These are phyloP conservation scores for Fusarium avenaceum DNA, from an alignment of 2,329 filamentous ascomycete species.

Conservation along the genomic window DNA sequence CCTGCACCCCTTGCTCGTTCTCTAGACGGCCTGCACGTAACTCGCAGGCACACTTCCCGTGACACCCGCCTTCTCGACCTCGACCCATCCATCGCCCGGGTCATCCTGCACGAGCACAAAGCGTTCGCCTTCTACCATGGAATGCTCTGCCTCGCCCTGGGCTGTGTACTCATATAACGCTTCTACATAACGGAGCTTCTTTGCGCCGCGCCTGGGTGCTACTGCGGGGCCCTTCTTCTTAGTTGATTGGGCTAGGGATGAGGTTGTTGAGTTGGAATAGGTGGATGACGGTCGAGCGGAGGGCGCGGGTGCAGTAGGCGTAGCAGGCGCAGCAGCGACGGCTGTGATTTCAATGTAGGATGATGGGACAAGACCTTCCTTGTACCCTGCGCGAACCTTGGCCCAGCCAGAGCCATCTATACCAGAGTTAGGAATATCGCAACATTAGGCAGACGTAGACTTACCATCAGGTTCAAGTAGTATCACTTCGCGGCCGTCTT, in stretches of 20 bases:
- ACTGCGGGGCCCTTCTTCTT: conserved; percentile 95
- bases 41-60: conserved; percentile 93
- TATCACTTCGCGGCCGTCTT: conserved; percentile 81
- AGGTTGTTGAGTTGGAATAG: conserved; percentile 77
- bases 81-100: conserved; percentile 93
- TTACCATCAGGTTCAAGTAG: conserved; percentile 91
- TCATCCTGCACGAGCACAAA: conserved; percentile 93
- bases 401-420: conserved; percentile 93
- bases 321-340: conserved; percentile 54
- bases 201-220: conserved; percentile 88
- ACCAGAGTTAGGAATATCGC: conserved; percentile 25
- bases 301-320: conserved; percentile 58
- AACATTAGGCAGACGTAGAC: conserved; percentile 45
- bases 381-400: conserved; percentile 80
- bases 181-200: conserved; percentile 94
- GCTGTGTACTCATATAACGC: conserved; percentile 93
- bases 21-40: conserved; percentile 83
- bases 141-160: conserved; percentile 87
- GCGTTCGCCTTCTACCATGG: conserved; percentile 89
- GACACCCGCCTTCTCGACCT: conserved; percentile 91
- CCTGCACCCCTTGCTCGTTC: conserved; percentile 24
- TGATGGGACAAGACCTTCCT: conserved; percentile 88
- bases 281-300: conserved; percentile 77
- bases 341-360: conserved; percentile 81
- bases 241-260: conserved; percentile 52